Percentiles rank a stretch among this genome's conserved stretches.
Evolutionary conservation across 73 alveolate genomes (phyloP).

Genomic region (Paramecium tetraurelia): DNA sequence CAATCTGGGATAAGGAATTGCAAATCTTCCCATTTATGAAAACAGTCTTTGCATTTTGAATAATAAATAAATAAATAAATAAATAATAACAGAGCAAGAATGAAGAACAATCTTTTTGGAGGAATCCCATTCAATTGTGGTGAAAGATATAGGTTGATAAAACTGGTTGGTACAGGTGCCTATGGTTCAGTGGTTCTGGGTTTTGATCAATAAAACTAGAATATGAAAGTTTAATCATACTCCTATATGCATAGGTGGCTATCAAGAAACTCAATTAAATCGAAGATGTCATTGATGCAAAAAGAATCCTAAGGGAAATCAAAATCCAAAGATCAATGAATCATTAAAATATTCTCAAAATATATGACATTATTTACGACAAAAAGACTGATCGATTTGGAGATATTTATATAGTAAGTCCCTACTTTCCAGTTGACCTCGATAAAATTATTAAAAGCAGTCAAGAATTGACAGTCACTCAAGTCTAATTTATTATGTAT

Average conservation of each 20-base stretch:
- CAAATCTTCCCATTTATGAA: background rate
- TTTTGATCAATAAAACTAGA: slow-evolving; percentile 70
- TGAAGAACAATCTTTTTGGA: background rate
- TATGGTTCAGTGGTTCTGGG: slow-evolving; percentile 90
- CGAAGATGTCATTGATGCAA: slow-evolving; percentile 88
- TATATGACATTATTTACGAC: slow-evolving; percentile 68
- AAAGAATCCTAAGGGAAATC: slow-evolving; percentile 84
- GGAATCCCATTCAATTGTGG: slow-evolving; percentile 55
- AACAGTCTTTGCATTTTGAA: background rate
- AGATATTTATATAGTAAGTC: slow-evolving; percentile 83
- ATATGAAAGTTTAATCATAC: background rate
- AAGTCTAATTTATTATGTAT: slow-evolving; percentile 53
- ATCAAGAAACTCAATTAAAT: slow-evolving; percentile 85
- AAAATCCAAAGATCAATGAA: slow-evolving; percentile 74
- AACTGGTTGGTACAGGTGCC: slow-evolving; percentile 77
- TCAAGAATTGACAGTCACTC: slow-evolving; percentile 44
- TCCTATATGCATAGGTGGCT: slow-evolving; percentile 74
- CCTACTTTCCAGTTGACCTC: slow-evolving; percentile 86
- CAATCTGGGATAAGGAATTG: background rate
- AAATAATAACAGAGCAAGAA: background rate
- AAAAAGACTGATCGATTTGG: slow-evolving; percentile 56
- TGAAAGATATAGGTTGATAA: slow-evolving; percentile 30
- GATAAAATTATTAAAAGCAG: slow-evolving; percentile 71
- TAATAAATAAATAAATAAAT: background rate
- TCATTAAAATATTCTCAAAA: slow-evolving; percentile 75